Percentiles rank a stretch among this genome's conserved stretches.
These are phyloP conservation scores for Quambalaria eucalypti DNA, from an alignment of 1,284 basidiomycete species.

Conservation along the genomic window DNA sequence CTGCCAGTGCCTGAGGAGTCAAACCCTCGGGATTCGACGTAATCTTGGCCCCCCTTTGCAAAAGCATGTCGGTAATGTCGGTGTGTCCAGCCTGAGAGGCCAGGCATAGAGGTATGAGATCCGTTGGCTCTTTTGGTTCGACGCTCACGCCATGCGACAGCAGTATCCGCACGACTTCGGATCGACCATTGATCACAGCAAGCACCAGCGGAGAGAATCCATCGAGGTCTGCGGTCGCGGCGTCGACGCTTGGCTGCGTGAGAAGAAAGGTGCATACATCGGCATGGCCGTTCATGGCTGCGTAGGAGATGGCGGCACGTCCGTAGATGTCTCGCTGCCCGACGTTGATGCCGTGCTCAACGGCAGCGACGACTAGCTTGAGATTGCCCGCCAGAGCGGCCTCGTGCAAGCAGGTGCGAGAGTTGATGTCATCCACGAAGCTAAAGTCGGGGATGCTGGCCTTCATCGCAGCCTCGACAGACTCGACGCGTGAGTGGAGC, in stretches of 20 bases:
- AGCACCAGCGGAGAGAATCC: constrained; percentile 89
- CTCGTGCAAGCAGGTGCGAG: constrained; percentile 87
- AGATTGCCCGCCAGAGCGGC: constrained; percentile 75
- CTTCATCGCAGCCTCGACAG: constrained; percentile 31
- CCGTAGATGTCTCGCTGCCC: constrained; percentile 77
- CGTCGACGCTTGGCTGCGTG: constrained; percentile 63
- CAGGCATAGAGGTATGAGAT: constrained; percentile 78
- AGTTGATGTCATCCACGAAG: constrained; percentile 95
- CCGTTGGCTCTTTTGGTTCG: constrained; percentile 46
- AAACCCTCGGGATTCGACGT: constrained; percentile 86
- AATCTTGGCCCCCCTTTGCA: constrained; percentile 68
- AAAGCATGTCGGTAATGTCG: constrained; percentile 69
- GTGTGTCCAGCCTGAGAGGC: constrained; percentile 83
- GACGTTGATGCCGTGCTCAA: constrained; percentile 62
- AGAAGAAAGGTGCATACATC: constrained; percentile 69
- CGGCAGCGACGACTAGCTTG: constrained; percentile 72
- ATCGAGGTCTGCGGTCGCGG: constrained; percentile 59
- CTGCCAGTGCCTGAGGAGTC: constrained; percentile 93
- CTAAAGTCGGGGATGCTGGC: constrained; percentile 61
- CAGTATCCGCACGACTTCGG: constrained; percentile 57
- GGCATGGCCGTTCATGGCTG: constrained; percentile 82
- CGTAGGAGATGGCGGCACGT: constrained; percentile 87
- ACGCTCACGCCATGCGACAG: constrained; percentile 33
- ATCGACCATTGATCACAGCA: constrained; percentile 76
- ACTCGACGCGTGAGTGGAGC: constrained; percentile 23